Conservation (phyloP, 2,329 filamentous ascomycete species). For the Botryotinia globosa region DNA sequence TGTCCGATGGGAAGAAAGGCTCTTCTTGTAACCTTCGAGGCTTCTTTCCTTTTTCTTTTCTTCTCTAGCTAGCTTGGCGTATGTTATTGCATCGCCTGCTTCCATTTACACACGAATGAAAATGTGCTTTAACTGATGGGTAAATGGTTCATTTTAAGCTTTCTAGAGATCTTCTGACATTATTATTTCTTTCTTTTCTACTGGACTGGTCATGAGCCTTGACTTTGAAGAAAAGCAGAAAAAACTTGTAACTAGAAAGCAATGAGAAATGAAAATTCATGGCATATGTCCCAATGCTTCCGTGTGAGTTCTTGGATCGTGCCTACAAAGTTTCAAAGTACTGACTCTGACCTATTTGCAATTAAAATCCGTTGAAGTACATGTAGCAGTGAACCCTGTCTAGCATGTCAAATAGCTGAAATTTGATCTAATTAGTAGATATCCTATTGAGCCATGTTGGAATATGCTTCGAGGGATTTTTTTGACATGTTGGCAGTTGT, state of each 20-base stretch:
- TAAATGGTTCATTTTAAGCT: slow-evolving; percentile 8
- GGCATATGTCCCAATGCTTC: neutral
- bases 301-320: neutral
- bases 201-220: slow-evolving; percentile 24
- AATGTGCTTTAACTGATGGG: slow-evolving; percentile 16
- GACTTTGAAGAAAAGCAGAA: slow-evolving; percentile 25
- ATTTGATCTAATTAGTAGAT: neutral
- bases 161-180: slow-evolving; percentile 22
- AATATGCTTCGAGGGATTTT: neutral
- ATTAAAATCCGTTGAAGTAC: neutral
- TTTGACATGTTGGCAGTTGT: neutral
- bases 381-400: neutral
- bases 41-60: neutral
- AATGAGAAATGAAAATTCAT: slow-evolving; percentile 27
- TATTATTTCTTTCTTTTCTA: slow-evolving; percentile 28
- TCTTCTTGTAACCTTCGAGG: slow-evolving; percentile 19
- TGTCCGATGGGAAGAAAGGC: slow-evolving; percentile 11
- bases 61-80: slow-evolving; percentile 16
- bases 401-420: neutral
- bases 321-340: neutral
- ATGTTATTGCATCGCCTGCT: slow-evolving; percentile 13
- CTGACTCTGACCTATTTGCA: neutral
- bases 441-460: neutral
- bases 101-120: slow-evolving; percentile 5
- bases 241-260: slow-evolving; percentile 34